Base-by-base conservation (phyloP, 192 early-diverging fungal species). In the Entomortierella beljakovae region DNA sequence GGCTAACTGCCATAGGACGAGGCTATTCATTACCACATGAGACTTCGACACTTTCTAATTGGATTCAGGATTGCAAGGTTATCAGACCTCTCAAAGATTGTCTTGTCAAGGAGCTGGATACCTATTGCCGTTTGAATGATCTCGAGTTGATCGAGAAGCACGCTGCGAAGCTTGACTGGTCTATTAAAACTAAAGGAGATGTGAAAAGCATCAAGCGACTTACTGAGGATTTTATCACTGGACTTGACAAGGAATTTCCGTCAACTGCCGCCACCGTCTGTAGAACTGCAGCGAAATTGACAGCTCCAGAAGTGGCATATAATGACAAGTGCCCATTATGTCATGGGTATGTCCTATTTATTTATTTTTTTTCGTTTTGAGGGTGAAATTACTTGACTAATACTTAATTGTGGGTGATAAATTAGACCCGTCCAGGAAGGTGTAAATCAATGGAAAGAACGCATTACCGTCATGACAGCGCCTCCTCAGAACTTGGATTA, bases 11-110 rank as follows among this genome's bases (percentile, higher is more conserved):
- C 42, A 90, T 92, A 58, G 97, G 97, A 13, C 91, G 94, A 34
- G 97, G 97, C n/a, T 93, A 90, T 62, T 90, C 88, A 29, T 70
- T 97, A 28, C 92, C 95, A 6, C 68, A 93, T 13, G 94, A 96
- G 48, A 89, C 92, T 7, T 86, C 89, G 0, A 65, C 86, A 9
- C 87, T 90, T 51, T 81, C 83, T 10, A 35, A 58, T 8, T 93
- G 87, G 82, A 81, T 89, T 53, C 68, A 84, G 52, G 87, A 82
- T 38, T 49, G 94, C 28, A 73, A 74, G 2, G 77, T 92, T 7
- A 64, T 91, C 25, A 85, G 92, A n/a, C 95, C 95, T 1, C 86
- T 97, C 83, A 91, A 92, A 68, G 95, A 97, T 51, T 86, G 91
- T 76, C 75, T 91, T 0, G 77, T 84, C 34, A 97, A 97, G 70